Evolutionary conservation across 331 rosid genomes (phyloP).

Genomic region (Quercus phellos): DNA sequence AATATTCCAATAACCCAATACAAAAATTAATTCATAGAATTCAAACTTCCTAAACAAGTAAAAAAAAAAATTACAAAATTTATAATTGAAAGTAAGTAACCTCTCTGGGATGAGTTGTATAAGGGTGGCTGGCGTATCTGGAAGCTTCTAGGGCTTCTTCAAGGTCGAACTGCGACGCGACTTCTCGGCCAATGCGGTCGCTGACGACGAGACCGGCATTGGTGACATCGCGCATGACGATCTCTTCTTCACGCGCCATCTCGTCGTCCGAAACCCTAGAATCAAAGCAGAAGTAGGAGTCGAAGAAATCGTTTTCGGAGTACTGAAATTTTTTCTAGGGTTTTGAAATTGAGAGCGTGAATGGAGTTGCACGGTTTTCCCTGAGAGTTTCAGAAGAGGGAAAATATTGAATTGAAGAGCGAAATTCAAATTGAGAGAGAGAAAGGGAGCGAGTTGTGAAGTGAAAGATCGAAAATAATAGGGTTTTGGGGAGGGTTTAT

Average conservation of each 20-base stretch:
- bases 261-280: constrained; percentile 25
- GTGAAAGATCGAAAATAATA: constrained; percentile 8
- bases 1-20: neutral
- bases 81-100: constrained; percentile 23
- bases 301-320: neutral
- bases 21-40: neutral
- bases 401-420: constrained; percentile 6
- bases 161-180: constrained; percentile 79
- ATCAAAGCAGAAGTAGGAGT: neutral
- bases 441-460: neutral
- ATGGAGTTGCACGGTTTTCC: neutral
- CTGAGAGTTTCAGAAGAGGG: constrained; percentile 3
- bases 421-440: neutral
- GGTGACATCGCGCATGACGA: constrained; percentile 75
- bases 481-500: constrained; percentile 66
- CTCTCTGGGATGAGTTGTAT: constrained; percentile 86
- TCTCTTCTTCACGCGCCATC: constrained; percentile 82
- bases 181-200: constrained; percentile 89
- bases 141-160: constrained; percentile 94
- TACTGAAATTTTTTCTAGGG: neutral
- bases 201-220: constrained; percentile 73
- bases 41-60: neutral
- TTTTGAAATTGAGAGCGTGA: neutral
- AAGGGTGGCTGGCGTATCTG: constrained; percentile 83
- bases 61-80: neutral